These are phyloP conservation scores for Deuterostichococcus epilithicus DNA, from an alignment of 139 green algal species.

Conservation along the genomic window DNA sequence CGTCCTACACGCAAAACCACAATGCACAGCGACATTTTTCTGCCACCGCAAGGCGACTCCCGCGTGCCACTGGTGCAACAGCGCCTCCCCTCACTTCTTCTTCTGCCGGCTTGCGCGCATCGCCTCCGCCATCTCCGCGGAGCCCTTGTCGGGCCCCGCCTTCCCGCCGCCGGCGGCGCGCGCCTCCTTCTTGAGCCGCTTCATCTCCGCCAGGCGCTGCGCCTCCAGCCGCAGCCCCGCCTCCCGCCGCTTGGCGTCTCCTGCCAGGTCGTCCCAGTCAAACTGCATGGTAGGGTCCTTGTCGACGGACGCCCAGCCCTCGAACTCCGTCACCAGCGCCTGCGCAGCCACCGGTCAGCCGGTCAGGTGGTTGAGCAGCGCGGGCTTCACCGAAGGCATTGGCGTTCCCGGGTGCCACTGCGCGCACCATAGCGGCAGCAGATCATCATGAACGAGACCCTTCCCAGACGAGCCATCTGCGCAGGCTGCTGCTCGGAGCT, in stretches of 20 bases:
- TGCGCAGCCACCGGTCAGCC: too few relatives aligned
- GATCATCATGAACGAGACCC: too few relatives aligned
- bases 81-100: not conserved
- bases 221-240: slow-evolving; percentile 60
- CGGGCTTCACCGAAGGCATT: too few relatives aligned
- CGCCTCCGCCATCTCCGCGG: not conserved
- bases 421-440: too few relatives aligned
- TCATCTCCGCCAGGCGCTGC: not conserved
- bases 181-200: not conserved
- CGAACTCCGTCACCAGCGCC: slow-evolving; percentile 63
- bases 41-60: too few relatives aligned
- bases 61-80: too few relatives aligned
- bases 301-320: slow-evolving; percentile 62
- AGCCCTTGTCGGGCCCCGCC: not conserved
- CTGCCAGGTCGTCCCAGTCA: slow-evolving; percentile 68
- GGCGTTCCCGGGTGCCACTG: too few relatives aligned
- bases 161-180: too few relatives aligned
- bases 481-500: not conserved
- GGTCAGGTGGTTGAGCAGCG: too few relatives aligned
- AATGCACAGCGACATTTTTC: too few relatives aligned
- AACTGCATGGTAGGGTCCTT: slow-evolving; percentile 50
- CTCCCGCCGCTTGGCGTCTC: slow-evolving; percentile 57
- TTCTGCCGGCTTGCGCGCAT: not conserved
- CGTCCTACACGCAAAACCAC: too few relatives aligned
- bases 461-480: too few relatives aligned